Conservation (phyloP, 768 basidiomycete species). For the Russula sp. region DNA sequence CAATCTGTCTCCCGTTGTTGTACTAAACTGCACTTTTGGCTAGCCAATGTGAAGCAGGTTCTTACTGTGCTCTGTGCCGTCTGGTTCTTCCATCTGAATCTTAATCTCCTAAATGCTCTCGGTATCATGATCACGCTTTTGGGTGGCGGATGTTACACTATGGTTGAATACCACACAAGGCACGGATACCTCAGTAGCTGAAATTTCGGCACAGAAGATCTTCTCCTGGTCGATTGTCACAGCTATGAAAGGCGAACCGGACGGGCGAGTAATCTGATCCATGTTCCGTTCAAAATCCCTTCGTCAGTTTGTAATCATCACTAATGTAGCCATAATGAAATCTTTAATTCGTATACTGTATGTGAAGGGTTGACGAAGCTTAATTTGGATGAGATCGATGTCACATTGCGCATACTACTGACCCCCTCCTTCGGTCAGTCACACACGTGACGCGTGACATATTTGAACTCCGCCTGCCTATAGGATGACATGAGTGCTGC, state of each 20-base stretch:
- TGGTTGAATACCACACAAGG: slow-evolving; percentile 43
- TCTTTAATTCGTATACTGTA: not conserved
- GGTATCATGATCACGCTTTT: slow-evolving; percentile 80
- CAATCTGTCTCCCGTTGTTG: not conserved
- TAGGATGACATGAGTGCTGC: too few species aligned
- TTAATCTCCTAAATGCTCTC: slow-evolving; percentile 69
- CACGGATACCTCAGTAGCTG: not conserved
- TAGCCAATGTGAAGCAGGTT: slow-evolving; percentile 91
- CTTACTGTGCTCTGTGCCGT: slow-evolving; percentile 84
- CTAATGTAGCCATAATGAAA: not conserved
- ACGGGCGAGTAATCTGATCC: not conserved
- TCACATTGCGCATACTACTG: not conserved
- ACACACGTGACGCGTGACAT: too few species aligned
- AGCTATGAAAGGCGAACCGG: not conserved
- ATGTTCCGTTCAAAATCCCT: not conserved
- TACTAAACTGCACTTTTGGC: not conserved
- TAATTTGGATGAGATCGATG: not conserved
- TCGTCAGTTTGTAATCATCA: slow-evolving; percentile 8
- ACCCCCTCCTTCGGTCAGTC: too few species aligned
- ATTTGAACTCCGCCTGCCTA: too few species aligned
- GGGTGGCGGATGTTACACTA: slow-evolving; percentile 80
- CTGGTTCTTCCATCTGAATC: slow-evolving; percentile 70
- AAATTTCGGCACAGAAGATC: not conserved
- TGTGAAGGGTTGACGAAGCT: not conserved
- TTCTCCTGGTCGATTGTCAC: not conserved